Percentiles rank a stretch among this genome's conserved stretches.
Conservation (phyloP, 495 filamentous ascomycete genomes). For the Lasiosphaeria hispida region DNA sequence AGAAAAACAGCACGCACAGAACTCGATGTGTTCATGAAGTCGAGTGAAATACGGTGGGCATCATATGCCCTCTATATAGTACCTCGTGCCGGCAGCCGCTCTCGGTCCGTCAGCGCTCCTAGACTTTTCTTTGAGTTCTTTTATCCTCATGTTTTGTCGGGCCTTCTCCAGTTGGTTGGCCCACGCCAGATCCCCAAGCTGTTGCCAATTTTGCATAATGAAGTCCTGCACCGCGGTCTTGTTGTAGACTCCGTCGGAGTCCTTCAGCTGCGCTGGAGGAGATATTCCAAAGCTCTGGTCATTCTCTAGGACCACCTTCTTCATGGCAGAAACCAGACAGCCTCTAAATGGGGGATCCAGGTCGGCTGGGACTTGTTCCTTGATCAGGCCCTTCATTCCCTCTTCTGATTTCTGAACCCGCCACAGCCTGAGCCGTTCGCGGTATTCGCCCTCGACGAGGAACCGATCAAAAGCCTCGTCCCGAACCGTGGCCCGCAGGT, state of each 20-base stretch:
- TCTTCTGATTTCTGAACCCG: constrained; percentile 25
- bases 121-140: constrained; percentile 1
- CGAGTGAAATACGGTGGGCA: too few relatives aligned
- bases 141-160: constrained; percentile 7
- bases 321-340: constrained; percentile 27
- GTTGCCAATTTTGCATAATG: constrained; percentile 34
- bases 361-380: constrained; percentile 23
- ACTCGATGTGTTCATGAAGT: too few relatives aligned
- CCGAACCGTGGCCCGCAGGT: constrained; percentile 28
- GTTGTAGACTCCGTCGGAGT: constrained; percentile 39
- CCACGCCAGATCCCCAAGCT: constrained; percentile 34
- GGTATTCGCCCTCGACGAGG: constrained; percentile 27
- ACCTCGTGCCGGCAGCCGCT: background rate
- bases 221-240: constrained; percentile 33
- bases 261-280: constrained; percentile 18
- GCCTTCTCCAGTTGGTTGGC: constrained; percentile 22
- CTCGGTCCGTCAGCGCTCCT: background rate
- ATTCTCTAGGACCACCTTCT: constrained; percentile 38
- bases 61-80: background rate
- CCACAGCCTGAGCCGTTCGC: constrained; percentile 26
- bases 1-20: too few relatives aligned
- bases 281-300: constrained; percentile 31
- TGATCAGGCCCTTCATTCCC: constrained; percentile 36
- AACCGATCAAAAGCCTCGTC: constrained; percentile 38
- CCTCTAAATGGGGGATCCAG: background rate